Conservation (phyloP, 257 asterid species). For the Apocynum venetum region DNA sequence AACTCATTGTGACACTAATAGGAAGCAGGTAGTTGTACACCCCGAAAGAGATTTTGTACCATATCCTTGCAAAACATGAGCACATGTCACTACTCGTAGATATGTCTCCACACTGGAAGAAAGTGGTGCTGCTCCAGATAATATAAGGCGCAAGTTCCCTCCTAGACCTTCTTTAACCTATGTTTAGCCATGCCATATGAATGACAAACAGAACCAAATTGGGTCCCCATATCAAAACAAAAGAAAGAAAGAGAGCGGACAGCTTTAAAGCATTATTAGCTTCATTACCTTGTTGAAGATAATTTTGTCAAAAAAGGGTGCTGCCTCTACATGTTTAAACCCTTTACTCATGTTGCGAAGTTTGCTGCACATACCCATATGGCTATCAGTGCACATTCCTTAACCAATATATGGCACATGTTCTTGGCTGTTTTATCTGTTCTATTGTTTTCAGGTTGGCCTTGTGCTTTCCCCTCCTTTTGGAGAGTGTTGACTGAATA, state of each 20-base stretch:
- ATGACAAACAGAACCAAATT: not conserved
- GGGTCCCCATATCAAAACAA: not conserved
- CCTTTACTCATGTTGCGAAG: conserved; percentile 60
- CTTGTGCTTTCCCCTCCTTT: not conserved
- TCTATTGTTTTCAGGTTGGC: not conserved
- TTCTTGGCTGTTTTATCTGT: not conserved
- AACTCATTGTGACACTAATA: not conserved
- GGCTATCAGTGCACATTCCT: not conserved
- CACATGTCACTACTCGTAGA: conserved; percentile 77
- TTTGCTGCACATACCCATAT: conserved; percentile 49
- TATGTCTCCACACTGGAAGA: conserved; percentile 70
- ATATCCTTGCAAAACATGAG: conserved; percentile 82
- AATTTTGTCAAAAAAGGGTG: conserved; percentile 63
- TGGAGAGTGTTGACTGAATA: not conserved
- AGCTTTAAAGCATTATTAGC: not conserved
- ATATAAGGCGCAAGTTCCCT: conserved; percentile 72
- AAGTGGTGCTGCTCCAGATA: conserved; percentile 89
- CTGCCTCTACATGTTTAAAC: conserved; percentile 66
- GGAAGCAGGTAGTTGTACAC: not conserved
- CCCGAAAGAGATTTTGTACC: conserved; percentile 30
- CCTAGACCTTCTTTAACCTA: conserved; percentile 81
- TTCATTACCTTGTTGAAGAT: conserved; percentile 61
- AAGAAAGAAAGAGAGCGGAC: conserved; percentile 4
- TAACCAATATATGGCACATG: not conserved
- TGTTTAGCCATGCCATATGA: not conserved